Base-by-base conservation (phyloP, 345 rosid genomes). In the Rhodamnia argentea region DNA sequence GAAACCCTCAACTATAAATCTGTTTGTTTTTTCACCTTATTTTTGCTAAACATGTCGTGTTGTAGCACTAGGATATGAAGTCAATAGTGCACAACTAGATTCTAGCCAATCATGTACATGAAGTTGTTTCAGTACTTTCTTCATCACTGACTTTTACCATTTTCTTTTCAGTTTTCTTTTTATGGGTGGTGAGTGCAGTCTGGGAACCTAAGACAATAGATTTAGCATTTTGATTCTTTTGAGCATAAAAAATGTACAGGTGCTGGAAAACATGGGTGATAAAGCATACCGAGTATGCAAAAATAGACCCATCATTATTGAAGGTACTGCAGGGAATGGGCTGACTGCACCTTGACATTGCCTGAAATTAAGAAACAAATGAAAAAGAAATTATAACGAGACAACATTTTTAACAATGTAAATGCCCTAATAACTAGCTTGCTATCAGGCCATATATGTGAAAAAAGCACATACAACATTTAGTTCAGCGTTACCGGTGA, bases 291-390 rank as follows among this genome's bases (percentile, higher is more conserved):
- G 99, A 90, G 90, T 97, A 95, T 20, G 99, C 99, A 85, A 84
- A 97, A 84, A 98, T 90, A 26, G 99, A 98, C 29, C 99, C 99
- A 87, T 98, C 99, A 52, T 91, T 93, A 93, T 96, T 98, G 93
- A 98, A 97, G 12, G 98, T 59, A 89, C 99, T 91, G 94, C 97
- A 93, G 52, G 99, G 92, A 84, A 97, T 96, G 58, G 99, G 98
- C 75, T 90, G 98, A 83, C 90, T 90, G 90, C 99, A 97, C 89
- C 99, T 92, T 81, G 94, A 74, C 98, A 95, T 94, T 59, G 99
- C 99, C 99, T 97, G 95, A 55, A 87, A 93, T 82, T 85, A 81
- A 55, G 52, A 55, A 53, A 40, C 81, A 9, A 70, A 18, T 18
- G 40, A 20, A 70, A 70, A 70, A 9, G 42, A 70, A 70, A 70